Evolutionary conservation across 352 stramenopile genomes (phyloP), one percentile per base, ranked within the genome.

Genomic region (Phytophthora citrophthora): DNA sequence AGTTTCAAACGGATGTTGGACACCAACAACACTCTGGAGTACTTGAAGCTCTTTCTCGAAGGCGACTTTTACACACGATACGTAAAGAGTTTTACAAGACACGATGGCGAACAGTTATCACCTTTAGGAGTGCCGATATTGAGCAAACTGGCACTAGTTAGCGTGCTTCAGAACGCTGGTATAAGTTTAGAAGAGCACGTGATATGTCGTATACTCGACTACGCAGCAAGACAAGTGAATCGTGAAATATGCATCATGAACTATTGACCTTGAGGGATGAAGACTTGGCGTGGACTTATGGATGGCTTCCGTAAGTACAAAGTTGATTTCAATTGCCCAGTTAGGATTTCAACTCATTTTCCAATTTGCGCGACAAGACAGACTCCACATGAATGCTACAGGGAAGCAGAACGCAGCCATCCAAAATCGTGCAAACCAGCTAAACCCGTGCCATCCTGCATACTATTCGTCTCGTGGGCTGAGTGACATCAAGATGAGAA

Each of bases 211-310:
- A 44, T 75, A 27, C 64, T 75, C 16, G 31, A 16, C 8, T 71
- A 64, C 31, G 67, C 55, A 32, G 54, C 55, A 4, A 45, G 26
- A 11, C 50, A 43, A 12, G 20, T 52, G 3, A 61, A 31, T 15
- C 67, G 67, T 13, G 51, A 47, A 5, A 44, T 75, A 11, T 68
- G 49, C 18, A 64, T 75, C 34, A 39, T 75, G 23, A 66, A 71
- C 26, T 64, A 70, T 46, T 74, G 24, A 50, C 29, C 29, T 20
- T 34, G 29, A 13, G 8, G 29, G 29, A 34, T 34, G 11, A 13
- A 34, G 29, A 34, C 26, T 43, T 7, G 15, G 8, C 0, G n/a
- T 43, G 13, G 36, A 43, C 7, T 43, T 43, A 43, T 41, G 11
- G 34, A 40, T 40, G 11, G 34, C 16, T 40, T 40, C 24, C 18